Conservation (phyloP, 2,329 filamentous ascomycete genomes). For the Pseudocercospora pini-densiflorae region DNA sequence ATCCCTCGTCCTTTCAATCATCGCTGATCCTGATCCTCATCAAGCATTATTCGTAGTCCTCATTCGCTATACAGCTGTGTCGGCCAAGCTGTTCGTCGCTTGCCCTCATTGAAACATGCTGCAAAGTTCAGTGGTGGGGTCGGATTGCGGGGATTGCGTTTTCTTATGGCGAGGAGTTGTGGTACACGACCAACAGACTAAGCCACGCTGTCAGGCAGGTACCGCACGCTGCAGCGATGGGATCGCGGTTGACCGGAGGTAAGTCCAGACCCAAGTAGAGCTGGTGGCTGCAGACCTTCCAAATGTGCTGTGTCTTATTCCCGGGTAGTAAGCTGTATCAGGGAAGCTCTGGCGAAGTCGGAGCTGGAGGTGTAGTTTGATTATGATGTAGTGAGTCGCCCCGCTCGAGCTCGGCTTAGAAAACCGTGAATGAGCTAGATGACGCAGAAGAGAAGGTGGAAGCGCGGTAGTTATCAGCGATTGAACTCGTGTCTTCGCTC, state of each 20-base stretch:
- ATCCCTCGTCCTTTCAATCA: not conserved
- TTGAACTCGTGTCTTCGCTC: not conserved
- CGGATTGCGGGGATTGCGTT: constrained; percentile 4
- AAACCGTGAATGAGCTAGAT: constrained; percentile 8
- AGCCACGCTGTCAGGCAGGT: constrained; percentile 8
- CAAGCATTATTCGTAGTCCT: not conserved
- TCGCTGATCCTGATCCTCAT: constrained; percentile 1
- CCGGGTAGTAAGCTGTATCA: not conserved
- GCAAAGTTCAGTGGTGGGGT: constrained; percentile 3
- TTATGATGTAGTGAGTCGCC: constrained; percentile 19
- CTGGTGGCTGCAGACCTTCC: not conserved
- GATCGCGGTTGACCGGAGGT: constrained; percentile 22
- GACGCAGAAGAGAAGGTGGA: constrained; percentile 19
- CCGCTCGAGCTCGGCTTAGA: constrained; percentile 24
- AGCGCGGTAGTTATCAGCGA: not conserved
- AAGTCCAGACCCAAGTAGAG: not conserved
- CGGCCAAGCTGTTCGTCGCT: not conserved
- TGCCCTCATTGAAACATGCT: not conserved
- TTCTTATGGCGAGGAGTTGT: not conserved
- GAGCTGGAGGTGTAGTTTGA: constrained; percentile 3
- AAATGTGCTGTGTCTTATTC: constrained; percentile 8
- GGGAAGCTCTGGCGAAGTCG: constrained; percentile 10
- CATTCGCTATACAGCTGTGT: constrained; percentile 5
- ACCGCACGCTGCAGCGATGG: constrained; percentile 3
- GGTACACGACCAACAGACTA: not conserved